These are phyloP conservation scores for Capsicum baccatum DNA, from an alignment of 257 asterid genomes.

Conservation along the genomic window DNA sequence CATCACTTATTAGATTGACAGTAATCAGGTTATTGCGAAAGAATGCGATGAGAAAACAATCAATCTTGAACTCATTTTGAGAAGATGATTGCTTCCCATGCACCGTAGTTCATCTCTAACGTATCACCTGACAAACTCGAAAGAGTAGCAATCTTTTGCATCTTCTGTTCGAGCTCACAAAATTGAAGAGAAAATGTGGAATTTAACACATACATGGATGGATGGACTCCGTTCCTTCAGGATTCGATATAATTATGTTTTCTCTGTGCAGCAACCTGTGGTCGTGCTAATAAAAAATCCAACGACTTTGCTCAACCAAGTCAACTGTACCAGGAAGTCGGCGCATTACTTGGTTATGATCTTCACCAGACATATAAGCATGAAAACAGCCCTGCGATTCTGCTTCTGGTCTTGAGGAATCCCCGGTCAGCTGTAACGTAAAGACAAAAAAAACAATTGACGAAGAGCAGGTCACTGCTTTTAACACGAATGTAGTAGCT, in stretches of 20 bases:
- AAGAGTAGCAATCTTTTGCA: slow-evolving; percentile 2
- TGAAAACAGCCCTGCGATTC: slow-evolving; percentile 23
- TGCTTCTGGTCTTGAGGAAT: slow-evolving; percentile 10
- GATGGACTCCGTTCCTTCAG: slow-evolving; percentile 23
- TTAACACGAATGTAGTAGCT: neutral
- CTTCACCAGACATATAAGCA: slow-evolving; percentile 28
- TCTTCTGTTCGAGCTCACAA: slow-evolving; percentile 25
- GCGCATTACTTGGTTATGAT: slow-evolving; percentile 27
- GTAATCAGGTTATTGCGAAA: slow-evolving; percentile 25
- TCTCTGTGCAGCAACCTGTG: slow-evolving; percentile 28
- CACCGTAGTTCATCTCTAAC: neutral
- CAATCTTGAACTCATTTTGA: slow-evolving; percentile 14
- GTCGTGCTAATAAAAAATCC: slow-evolving; percentile 23
- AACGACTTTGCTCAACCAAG: slow-evolving; percentile 36
- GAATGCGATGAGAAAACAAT: neutral
- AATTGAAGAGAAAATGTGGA: slow-evolving; percentile 29
- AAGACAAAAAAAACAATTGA: slow-evolving; percentile 14
- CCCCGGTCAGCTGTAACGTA: slow-evolving; percentile 2
- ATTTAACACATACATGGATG: slow-evolving; percentile 4
- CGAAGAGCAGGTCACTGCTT: slow-evolving; percentile 1
- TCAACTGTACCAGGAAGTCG: slow-evolving; percentile 30
- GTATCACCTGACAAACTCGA: slow-evolving; percentile 25
- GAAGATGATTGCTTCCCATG: slow-evolving; percentile 18
- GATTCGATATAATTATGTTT: neutral
- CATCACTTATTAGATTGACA: slow-evolving; percentile 16